phyloP scores from a whole-genome alignment of 148 eudicot species.

The Vaccinium darrowii region DNA sequence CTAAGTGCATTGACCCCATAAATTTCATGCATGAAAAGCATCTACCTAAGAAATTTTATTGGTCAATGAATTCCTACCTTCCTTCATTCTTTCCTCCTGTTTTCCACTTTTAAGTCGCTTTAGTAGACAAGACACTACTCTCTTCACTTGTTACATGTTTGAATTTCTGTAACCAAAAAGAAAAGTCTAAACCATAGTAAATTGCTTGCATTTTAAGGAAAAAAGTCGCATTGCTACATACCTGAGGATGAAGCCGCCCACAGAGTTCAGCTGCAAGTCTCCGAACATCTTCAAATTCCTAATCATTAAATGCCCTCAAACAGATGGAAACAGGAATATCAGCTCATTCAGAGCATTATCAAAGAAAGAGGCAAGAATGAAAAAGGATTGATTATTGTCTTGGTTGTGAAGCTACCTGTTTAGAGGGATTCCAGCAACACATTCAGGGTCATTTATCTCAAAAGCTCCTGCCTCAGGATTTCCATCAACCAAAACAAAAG shows the following conservation, averaged over 20 bases:
- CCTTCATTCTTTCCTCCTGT: background rate
- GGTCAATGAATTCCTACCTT: background rate
- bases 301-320: slow-evolving; percentile 58
- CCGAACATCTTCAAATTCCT: slow-evolving; percentile 72
- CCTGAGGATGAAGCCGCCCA: slow-evolving; percentile 77
- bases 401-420: slow-evolving; percentile 40
- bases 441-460: slow-evolving; percentile 26
- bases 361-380: too few relatives aligned
- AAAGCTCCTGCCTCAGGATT: slow-evolving; percentile 31
- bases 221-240: slow-evolving; percentile 22
- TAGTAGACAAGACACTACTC: background rate
- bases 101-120: background rate
- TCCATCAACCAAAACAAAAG: background rate
- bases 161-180: background rate
- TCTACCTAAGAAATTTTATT: background rate
- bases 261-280: slow-evolving; percentile 87
- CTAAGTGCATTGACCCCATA: background rate
- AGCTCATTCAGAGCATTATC: background rate
- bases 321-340: background rate
- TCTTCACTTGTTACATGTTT: background rate
- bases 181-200: background rate
- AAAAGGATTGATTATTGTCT: background rate
- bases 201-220: background rate
- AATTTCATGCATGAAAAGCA: background rate
- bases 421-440: slow-evolving; percentile 53